Evolutionary conservation across 345 rosid species (phyloP).

Genomic region (Arabidopsis thaliana): TAIR10.1 NC_003070.9:8906001-8906500

Average conservation of each 20-base stretch:
- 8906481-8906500: conserved; percentile 26
- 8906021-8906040: conserved; percentile 2
- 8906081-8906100: conserved; percentile 37
- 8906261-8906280: neutral
- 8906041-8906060: conserved; percentile 22
- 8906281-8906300: conserved; percentile 13
- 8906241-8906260: neutral
- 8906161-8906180: conserved; percentile 29
- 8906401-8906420: conserved; percentile 6
- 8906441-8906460: conserved; percentile 10
- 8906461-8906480: conserved; percentile 7
- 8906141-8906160: neutral
- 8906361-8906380: conserved; percentile 1
- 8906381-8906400: conserved; percentile 13
- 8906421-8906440: conserved; percentile 26
- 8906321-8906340: conserved; percentile 6
- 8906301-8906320: neutral
- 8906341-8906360: neutral
- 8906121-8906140: neutral
- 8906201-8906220: conserved; percentile 10
- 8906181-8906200: conserved; percentile 3
- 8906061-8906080: conserved; percentile 33
- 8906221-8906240: conserved; percentile 9
- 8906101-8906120: conserved; percentile 56
- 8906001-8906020: neutral